phyloP scores from a whole-genome alignment of 1,284 basidiomycete species.

The Fomitopsis betulina region DNA sequence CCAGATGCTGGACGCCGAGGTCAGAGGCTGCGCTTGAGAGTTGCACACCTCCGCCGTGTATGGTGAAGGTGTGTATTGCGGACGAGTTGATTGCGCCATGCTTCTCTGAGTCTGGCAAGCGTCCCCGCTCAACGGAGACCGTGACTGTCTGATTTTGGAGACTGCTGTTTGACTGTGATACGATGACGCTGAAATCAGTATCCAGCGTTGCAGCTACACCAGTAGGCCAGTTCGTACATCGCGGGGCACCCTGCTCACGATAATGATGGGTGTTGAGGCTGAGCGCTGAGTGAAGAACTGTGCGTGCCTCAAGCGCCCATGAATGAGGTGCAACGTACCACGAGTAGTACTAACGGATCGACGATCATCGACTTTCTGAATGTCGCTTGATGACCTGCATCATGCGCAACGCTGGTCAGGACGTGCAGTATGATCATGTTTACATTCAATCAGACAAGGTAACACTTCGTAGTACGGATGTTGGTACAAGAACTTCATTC shows the following conservation, averaged over 20 bases:
- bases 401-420: too few species aligned
- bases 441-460: too few species aligned
- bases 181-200: too few species aligned
- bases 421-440: too few species aligned
- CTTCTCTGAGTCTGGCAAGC: neutral
- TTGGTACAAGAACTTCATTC: neutral
- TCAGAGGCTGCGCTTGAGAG: neutral
- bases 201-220: too few species aligned
- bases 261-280: neutral
- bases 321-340: too few species aligned
- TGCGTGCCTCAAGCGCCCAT: neutral
- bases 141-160: too few species aligned
- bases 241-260: neutral
- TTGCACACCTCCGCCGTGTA: neutral
- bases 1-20: constrained; percentile 19
- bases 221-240: neutral
- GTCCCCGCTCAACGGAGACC: neutral
- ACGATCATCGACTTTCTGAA: too few species aligned
- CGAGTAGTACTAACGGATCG: too few species aligned
- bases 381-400: too few species aligned
- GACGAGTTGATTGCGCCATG: neutral
- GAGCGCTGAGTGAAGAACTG: neutral
- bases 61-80: constrained; percentile 11
- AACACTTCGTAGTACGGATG: neutral
- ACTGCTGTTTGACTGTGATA: too few species aligned